Conservation (phyloP, 176 grass and related monocot genomes). For the Carex littledalei region DNA sequence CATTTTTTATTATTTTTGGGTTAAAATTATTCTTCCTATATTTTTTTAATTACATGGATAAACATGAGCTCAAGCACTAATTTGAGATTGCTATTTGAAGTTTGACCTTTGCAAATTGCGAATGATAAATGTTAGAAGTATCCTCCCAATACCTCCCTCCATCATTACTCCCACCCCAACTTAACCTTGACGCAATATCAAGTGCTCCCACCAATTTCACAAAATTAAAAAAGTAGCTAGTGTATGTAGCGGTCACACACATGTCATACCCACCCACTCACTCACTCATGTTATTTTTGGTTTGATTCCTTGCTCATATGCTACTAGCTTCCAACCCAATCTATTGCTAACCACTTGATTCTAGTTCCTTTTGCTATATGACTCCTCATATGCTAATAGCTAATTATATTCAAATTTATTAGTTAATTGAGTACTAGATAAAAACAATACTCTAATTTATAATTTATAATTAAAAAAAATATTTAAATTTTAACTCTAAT, state of each 20-base stretch:
- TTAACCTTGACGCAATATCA: slow-evolving; percentile 18
- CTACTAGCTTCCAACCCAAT: background rate
- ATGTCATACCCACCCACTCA: background rate
- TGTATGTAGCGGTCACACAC: background rate
- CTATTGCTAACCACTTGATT: background rate
- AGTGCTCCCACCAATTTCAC: slow-evolving; percentile 25
- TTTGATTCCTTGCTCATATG: background rate
- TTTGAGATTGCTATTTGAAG: slow-evolving; percentile 12
- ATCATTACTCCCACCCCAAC: slow-evolving; percentile 17
- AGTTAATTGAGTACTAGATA: no score
- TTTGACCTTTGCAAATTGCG: slow-evolving; percentile 26
- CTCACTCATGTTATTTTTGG: background rate
- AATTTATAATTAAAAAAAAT: no score
- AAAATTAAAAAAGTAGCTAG: background rate
- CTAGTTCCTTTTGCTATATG: no score
- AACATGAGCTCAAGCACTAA: background rate
- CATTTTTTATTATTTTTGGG: background rate
- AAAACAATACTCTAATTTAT: no score
- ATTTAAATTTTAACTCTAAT: no score
- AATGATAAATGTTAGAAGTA: slow-evolving; percentile 4
- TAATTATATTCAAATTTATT: no score
- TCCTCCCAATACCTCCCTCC: background rate
- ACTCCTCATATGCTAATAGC: no score
- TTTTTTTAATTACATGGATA: background rate
- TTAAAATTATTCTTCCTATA: background rate